A percentile compares a stretch with the other conserved stretches of the same genome.
These are phyloP conservation scores for Teratosphaeria gauchensis DNA, from an alignment of 2,329 filamentous ascomycete genomes.

Conservation along the genomic window DNA sequence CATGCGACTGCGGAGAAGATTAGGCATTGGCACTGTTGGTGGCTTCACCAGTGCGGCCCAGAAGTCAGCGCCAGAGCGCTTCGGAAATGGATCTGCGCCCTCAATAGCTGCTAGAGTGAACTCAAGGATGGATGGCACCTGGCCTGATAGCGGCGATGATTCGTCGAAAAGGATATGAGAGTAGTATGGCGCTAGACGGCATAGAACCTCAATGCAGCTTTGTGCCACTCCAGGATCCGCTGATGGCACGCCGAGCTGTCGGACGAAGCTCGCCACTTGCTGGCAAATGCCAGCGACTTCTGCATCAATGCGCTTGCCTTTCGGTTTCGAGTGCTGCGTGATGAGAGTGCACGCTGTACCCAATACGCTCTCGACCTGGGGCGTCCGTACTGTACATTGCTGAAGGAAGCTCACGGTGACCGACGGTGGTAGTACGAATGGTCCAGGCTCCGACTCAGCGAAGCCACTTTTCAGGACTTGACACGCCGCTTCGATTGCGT, in stretches of 20 bases:
- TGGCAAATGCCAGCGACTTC: constrained; percentile 47
- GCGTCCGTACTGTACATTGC: constrained; percentile 46
- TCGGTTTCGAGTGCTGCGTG: constrained; percentile 28
- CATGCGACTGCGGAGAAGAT: constrained; percentile 8
- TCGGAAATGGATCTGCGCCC: constrained; percentile 64
- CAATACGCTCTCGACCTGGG: constrained; percentile 58
- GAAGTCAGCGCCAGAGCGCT: constrained; percentile 62
- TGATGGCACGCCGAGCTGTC: constrained; percentile 51
- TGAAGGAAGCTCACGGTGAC: constrained; percentile 56
- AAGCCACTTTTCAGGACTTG: constrained; percentile 64
- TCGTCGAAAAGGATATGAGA: constrained; percentile 50
- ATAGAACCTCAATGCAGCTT: constrained; percentile 62
- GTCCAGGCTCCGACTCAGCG: constrained; percentile 61
- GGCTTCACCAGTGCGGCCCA: constrained; percentile 51
- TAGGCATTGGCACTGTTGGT: constrained; percentile 25
- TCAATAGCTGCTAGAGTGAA: constrained; percentile 63
- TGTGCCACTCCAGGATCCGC: constrained; percentile 64
- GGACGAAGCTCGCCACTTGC: constrained; percentile 55
- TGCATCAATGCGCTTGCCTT: constrained; percentile 34
- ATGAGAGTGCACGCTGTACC: constrained; percentile 63
- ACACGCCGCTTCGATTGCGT: constrained; percentile 64
- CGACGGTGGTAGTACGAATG: constrained; percentile 63
- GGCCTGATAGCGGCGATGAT: constrained; percentile 32
- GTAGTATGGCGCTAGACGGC: constrained; percentile 52
- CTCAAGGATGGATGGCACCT: constrained; percentile 56